Evolutionary conservation across 805 yeast species (phyloP), one percentile per base, ranked within the genome.

Genomic region (Starmerella bombi): DNA sequence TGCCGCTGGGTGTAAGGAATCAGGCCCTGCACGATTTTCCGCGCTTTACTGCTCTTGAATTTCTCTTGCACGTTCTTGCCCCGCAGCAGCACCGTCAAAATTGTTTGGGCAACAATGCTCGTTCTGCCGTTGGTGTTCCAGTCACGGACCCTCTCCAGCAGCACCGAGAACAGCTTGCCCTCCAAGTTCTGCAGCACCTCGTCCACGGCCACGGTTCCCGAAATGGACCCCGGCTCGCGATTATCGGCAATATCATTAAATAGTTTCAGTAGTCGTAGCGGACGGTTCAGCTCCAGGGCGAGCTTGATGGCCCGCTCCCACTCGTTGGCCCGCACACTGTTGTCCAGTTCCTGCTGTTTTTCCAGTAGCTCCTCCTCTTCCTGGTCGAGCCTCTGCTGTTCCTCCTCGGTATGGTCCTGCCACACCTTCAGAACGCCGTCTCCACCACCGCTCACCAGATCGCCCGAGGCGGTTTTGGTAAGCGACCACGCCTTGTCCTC

Each of bases 401-500:
- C 71, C 55, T 80, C 88, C 40, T 77, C 85, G 1, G 94, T 81
- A 52, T 78, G 76, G 60, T 91, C 97, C 40, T 67, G 66, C 98
- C 98, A 91, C 31, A 83, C 66, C 37, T 83, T 80, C 49, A 91
- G 72, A 20, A 83, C 77, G 41, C 96, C 94, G 60, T 91, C 97
- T 1, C 95, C 96, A 60, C 91, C 97, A 0, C 95, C 97, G 43
- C 82, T 74, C 0, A 83, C 72, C 43, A 91, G 69, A 43, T 70
- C 69, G 15, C 70, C 70, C 18, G 91, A 88, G 50, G 77, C 80
- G 27, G 73, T 62, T 45, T 73, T 68, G 41, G 80, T 75, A 40
- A 91, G 59, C 0, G 96, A 81, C 99, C 98, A 91, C 37, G 91
- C 83, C 62, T 94, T 75, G 59, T 88, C 91, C 45, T 77, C 83